Base-by-base conservation (phyloP, 495 filamentous ascomycete species). In the Penicillium crystallinum region DNA sequence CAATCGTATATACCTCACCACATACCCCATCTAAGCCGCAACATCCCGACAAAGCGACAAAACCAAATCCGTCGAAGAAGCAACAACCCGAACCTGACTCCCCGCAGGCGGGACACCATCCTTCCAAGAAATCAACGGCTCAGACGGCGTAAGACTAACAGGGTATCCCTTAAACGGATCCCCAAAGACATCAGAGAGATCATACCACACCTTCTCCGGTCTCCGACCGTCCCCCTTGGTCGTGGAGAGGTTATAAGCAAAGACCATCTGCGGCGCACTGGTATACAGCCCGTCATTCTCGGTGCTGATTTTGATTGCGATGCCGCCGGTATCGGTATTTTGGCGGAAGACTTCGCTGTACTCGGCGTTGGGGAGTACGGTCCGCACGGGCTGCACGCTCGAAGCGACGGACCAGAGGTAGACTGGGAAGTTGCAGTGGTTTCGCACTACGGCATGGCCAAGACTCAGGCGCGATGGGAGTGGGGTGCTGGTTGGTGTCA, bases 331-430 rank as follows among this genome's bases (percentile, higher is more conserved):
- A 2, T 59, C 42, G 2, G 58, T 22, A 56, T 82, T 79, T n/a
- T 63, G 60, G 47, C 60, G 66, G 62, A 69, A 82, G 2, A 49
- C 31, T 56, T 81, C 77, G 19, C 18, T 54, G 61, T 77, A 78
- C 17, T 34, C 38, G 7, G 50, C 21, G 30, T 43, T 49, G 4
- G 64, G 62, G 3, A 31, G 27, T 11, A 71, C 1, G 6, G 71
- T 56, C 18, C 55, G 57, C 39, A 61, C 61, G 19, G 70, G 64
- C 0, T 57, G 58, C 43, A 78, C 56, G 7, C 51, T 38, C 4
- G 60, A 53, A 37, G 73, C 75, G 17, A 85, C 80, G 15, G 78
- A 79, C 80, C 80, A 83, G 56, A 81, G 40, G 52, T 81, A 78
- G 29, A 83, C 62, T 38, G 73, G 56, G 25, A 43, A 27, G 14